Evolutionary conservation across 805 yeast species (phyloP), one percentile per base, ranked within the genome.

Genomic region (Suhomyces faveliae): DNA sequence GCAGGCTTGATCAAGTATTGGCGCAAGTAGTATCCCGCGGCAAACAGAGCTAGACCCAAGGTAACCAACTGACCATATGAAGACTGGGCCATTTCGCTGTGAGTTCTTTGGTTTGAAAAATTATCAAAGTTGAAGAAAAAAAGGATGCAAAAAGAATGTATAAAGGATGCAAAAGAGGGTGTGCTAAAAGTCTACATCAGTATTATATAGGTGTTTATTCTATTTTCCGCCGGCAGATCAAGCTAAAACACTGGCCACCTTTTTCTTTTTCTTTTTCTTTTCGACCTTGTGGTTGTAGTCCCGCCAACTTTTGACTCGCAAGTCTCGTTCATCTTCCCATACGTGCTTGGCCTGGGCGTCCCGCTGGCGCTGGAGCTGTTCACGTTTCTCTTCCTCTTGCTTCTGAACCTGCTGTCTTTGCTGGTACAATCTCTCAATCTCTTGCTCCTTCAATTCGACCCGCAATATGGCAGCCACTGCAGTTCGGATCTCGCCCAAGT

Each of bases 321-420:
- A 61, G 38, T 81, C 88, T 42, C 88, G 52, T 11, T 73, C 73
- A 44, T 76, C 79, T 53, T 84, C 89, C 90, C 90, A 85, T 33
- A 73, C 76, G 54, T 73, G 60, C 55, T 77, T 74, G 13, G 68
- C 53, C 10, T 13, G 35, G 9, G 20, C 21, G 43, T 71, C 74
- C 42, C 74, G 58, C 40, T 80, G 68, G 40, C 68, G 57, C 24
- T 76, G 61, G 20, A 75, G 60, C 49, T 74, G 37, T 11, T 76
- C 52, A 5, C 25, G 23, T 39, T 60, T 59, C 10, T 56, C 33
- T 22, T 64, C 67, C 22, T 59, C 59, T 17, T 55, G 54, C 43
- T 48, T 52, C 25, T 58, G 62, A 7, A 51, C 53, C 19, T 65
- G 67, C 46, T 67, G 63, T 5, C 67, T 59, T 48, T 64, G 70